Evolutionary conservation across 805 yeast species (phyloP), one percentile per base, ranked within the genome.

Genomic region (Candida michaelii): DNA sequence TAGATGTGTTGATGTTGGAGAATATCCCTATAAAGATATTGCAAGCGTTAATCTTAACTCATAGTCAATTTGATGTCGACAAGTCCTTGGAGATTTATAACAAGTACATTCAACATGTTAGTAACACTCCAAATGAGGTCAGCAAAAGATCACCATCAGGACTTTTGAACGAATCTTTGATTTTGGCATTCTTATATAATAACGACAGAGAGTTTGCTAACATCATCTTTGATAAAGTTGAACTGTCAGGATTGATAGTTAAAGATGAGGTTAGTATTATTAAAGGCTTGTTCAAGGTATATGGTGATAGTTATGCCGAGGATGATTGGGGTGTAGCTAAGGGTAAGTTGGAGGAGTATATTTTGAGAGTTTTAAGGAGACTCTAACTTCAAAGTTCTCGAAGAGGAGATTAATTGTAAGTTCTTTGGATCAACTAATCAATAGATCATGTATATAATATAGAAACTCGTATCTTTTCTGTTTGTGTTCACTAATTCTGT

Each of bases 171-270:
- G 80, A 79, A 47, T 58, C 79, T 2, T 52, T 79, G 29, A 57
- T 79, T 21, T 47, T 74, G 12, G 69, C 74, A 0, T 65, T 56
- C 42, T 54, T 80, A 27, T 65, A 67, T 15, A 63, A 67, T 29
- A 60, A 66, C 32, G 83, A 80, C 53, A 58, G 82, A 32, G 79
- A 75, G 45, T 78, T 80, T 57, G 82, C 83, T 0, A 62, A 36
- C 18, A 41, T 49, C 9, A 38, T 49, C 7, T 44, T 32, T 24
- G 50, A 49, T 17, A 49, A 40, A 18, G 32, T 49, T 23, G 30
- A 25, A 27, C 25, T 7, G 30, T 19, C 39, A 16, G 30, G 30
- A 13, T 21, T 37, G n/a, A 13, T 49, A 4, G 12, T 11, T 10
- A 76, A 70, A 21, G 50, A 52, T 2, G 79, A 76, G 23, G 54